These are phyloP conservation scores for Paxillus ammoniavirescens DNA, from an alignment of 768 basidiomycete species.

Conservation along the genomic window DNA sequence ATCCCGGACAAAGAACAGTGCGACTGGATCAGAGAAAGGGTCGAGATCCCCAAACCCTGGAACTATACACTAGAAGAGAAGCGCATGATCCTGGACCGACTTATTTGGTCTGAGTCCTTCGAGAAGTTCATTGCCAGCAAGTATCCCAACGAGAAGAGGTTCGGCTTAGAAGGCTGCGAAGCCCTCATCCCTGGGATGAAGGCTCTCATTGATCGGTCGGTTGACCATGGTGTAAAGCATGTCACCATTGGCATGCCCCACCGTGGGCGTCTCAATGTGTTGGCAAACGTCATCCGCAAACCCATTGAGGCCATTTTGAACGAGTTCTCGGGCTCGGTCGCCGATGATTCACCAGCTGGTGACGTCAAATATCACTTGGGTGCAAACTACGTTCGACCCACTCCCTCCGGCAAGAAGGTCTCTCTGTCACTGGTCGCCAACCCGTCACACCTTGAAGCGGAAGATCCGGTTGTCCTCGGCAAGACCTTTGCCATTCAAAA, in stretches of 20 bases:
- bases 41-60: conserved; percentile 96
- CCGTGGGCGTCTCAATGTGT: conserved; percentile 95
- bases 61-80: conserved; percentile 98
- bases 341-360: conserved; percentile 81
- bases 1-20: conserved; percentile 99
- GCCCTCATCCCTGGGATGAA: conserved; percentile 99
- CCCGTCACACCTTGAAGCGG: conserved; percentile 97
- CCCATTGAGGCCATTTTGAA: conserved; percentile 97
- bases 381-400: conserved; percentile 97
- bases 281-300: conserved; percentile 98
- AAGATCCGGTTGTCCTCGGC: conserved; percentile 96
- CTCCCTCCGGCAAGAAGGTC: conserved; percentile 97
- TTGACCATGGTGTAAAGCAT: conserved; percentile 93
- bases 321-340: conserved; percentile 82
- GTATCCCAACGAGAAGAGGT: conserved; percentile 99
- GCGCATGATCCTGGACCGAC: conserved; percentile 96
- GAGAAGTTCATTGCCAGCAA: conserved; percentile 99
- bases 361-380: conserved; percentile 99
- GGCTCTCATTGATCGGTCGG: conserved; percentile 56
- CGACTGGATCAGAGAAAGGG: conserved; percentile 97
- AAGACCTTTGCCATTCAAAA: conserved; percentile 98
- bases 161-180: conserved; percentile 98
- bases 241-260: conserved; percentile 99
- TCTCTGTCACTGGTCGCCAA: conserved; percentile 97
- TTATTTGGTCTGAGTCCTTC: conserved; percentile 99